A percentile compares a stretch with the other conserved stretches of the same genome.
Conservation (phyloP, 768 basidiomycete species). For the Tephrocybe sp. region DNA sequence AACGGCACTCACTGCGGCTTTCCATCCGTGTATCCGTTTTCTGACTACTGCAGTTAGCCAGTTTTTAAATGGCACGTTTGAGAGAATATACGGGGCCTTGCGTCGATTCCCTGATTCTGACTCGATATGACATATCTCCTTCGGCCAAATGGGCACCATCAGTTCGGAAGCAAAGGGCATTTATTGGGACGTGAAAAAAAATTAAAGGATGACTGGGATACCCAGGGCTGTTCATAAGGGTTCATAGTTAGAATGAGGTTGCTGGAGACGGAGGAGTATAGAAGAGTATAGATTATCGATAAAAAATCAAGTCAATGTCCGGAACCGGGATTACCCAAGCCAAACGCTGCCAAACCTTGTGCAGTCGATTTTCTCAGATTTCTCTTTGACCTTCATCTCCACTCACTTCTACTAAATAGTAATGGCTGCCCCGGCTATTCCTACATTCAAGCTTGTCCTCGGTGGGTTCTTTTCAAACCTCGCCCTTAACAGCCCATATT, state of each 20-base stretch:
- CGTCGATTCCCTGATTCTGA: too few species aligned
- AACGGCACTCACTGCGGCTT: too few species aligned
- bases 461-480: constrained; percentile 49
- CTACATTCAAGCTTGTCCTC: constrained; percentile 98
- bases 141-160: too few species aligned
- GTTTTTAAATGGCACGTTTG: not conserved
- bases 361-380: constrained; percentile 28
- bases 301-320: not conserved
- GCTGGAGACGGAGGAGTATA: not conserved
- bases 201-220: too few species aligned
- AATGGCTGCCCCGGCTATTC: constrained; percentile 44
- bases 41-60: not conserved
- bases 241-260: not conserved
- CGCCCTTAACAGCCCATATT: constrained; percentile 14
- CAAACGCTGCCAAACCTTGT: constrained; percentile 36
- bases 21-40: constrained; percentile 5
- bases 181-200: too few species aligned
- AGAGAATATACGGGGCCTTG: too few species aligned
- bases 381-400: constrained; percentile 21
- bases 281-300: not conserved
- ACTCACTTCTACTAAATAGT: constrained; percentile 10
- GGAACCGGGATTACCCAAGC: constrained; percentile 34
- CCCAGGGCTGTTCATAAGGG: too few species aligned
- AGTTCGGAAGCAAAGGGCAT: too few species aligned
- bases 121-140: too few species aligned